These are phyloP conservation scores for Colletotrichum kahawae DNA, from an alignment of 2,329 filamentous ascomycete genomes.

Conservation along the genomic window DNA sequence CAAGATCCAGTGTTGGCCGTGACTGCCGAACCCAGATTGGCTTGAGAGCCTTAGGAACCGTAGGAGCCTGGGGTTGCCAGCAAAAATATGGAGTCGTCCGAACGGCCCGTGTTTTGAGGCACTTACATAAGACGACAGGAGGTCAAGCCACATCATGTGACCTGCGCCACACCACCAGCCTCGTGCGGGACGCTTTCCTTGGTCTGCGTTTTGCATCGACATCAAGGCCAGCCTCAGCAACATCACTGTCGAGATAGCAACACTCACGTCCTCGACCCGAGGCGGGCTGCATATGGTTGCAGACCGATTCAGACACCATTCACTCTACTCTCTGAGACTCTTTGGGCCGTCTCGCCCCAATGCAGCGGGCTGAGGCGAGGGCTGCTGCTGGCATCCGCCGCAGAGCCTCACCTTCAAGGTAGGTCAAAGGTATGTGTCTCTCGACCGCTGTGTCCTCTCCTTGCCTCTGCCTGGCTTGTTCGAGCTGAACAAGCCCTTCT, in stretches of 20 bases:
- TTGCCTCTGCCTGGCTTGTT: neutral
- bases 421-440: conserved; percentile 21
- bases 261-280: neutral
- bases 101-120: neutral
- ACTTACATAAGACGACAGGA: neutral
- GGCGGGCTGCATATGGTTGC: neutral
- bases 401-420: conserved; percentile 18
- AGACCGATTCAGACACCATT: neutral
- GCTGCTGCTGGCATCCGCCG: conserved; percentile 15
- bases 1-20: neutral
- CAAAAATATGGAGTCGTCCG: neutral
- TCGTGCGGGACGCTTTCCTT: conserved; percentile 22
- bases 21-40: neutral
- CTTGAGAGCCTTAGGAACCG: too few relatives aligned
- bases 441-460: neutral
- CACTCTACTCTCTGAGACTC: neutral
- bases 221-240: conserved; percentile 19
- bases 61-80: neutral
- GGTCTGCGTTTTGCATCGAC: conserved; percentile 21
- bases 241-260: conserved; percentile 9
- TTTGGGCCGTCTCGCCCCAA: neutral
- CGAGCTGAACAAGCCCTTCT: neutral
- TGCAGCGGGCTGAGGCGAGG: neutral
- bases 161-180: conserved; percentile 1
- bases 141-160: conserved; percentile 9